phyloP scores from a whole-genome alignment of 2,329 filamentous ascomycete genomes.

The Venturia asperata region DNA sequence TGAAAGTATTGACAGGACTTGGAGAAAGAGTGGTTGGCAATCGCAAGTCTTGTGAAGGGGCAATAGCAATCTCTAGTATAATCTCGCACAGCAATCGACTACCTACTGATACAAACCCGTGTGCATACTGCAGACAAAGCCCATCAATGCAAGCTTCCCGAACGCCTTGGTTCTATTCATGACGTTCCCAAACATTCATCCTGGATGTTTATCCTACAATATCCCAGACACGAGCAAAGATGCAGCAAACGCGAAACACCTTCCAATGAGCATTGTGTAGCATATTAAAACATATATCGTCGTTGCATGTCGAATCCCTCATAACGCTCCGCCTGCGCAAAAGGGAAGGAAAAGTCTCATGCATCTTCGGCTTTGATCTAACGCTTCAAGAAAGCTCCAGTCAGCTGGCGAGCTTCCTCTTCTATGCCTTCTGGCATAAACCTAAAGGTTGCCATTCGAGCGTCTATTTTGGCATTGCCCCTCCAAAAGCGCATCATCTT shows the following conservation, averaged over 20 bases:
- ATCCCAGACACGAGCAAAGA: neutral
- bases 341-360: neutral
- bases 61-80: neutral
- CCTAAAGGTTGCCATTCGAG: neutral
- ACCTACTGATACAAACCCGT: neutral
- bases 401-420: neutral
- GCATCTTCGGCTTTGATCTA: neutral
- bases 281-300: slow-evolving; percentile 9
- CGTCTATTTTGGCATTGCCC: neutral
- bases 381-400: neutral
- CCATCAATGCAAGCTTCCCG: too few species aligned
- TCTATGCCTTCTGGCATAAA: neutral
- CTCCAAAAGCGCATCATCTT: neutral
- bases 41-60: neutral
- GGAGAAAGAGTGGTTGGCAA: too few species aligned
- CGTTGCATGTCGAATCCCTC: neutral
- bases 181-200: neutral
- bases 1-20: too few species aligned
- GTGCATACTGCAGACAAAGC: neutral
- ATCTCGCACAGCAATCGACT: neutral
- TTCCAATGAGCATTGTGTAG: neutral
- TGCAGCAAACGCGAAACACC: neutral
- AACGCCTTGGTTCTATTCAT: neutral
- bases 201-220: neutral
- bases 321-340: neutral